Evolutionary conservation across 1,284 basidiomycete species (phyloP).

Genomic region (Schizophyllum amplum): DNA sequence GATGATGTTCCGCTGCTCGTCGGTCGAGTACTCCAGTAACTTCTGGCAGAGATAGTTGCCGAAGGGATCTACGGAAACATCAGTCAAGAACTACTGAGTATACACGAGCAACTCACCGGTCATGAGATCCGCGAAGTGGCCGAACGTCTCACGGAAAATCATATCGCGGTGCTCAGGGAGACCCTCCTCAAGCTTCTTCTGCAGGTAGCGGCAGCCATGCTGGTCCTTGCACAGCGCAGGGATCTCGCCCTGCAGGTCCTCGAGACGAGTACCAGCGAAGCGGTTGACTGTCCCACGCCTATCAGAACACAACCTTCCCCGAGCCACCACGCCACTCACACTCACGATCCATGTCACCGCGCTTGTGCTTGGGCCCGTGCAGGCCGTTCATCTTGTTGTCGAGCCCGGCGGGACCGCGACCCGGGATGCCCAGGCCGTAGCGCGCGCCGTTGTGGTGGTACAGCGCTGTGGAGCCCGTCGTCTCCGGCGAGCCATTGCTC

Average conservation of each 20-base stretch:
- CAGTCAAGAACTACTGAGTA: background rate
- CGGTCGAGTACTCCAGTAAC: constrained; percentile 93
- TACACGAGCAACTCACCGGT: constrained; percentile 49
- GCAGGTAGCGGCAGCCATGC: constrained; percentile 96
- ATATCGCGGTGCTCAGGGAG: constrained; percentile 93
- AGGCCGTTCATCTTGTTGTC: constrained; percentile 82
- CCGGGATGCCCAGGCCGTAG: constrained; percentile 59
- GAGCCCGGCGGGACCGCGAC: constrained; percentile 36
- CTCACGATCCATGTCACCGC: constrained; percentile 87
- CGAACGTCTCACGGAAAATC: constrained; percentile 98
- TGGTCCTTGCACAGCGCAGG: constrained; percentile 95
- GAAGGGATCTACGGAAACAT: constrained; percentile 71
- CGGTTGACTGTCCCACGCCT: constrained; percentile 72
- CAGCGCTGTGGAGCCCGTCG: constrained; percentile 69
- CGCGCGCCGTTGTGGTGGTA: constrained; percentile 75
- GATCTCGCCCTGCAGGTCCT: constrained; percentile 94
- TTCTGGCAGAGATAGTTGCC: constrained; percentile 99
- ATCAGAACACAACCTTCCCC: constrained; percentile 1
- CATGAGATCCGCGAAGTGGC: constrained; percentile 98
- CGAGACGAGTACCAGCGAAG: constrained; percentile 89
- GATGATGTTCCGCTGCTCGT: constrained; percentile 95
- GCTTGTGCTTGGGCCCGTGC: constrained; percentile 88
- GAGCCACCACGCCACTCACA: constrained; percentile 34
- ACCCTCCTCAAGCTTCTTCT: constrained; percentile 98
- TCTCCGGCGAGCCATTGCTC: constrained; percentile 31